Conservation (phyloP, 2,329 filamentous ascomycete genomes). For the Aspergillus fijiensis region DNA sequence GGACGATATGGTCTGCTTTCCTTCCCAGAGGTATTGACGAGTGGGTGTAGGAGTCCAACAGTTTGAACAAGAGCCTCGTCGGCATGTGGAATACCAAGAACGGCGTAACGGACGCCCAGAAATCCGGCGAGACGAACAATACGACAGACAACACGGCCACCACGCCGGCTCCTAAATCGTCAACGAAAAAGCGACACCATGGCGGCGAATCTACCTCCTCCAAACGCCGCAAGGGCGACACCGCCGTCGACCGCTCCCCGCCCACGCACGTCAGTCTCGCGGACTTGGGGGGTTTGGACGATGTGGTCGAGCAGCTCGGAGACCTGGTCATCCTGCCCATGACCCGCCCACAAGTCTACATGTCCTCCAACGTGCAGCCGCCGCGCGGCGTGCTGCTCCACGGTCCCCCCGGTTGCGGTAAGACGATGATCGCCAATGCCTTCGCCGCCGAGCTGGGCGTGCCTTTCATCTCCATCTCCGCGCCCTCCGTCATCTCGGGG, state of each 20-base stretch:
- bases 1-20: background rate
- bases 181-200: constrained; percentile 57
- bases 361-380: constrained; percentile 64
- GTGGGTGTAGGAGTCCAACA: constrained; percentile 52
- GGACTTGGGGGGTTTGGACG: constrained; percentile 75
- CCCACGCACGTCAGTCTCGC: constrained; percentile 66
- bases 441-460: constrained; percentile 73
- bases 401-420: constrained; percentile 81
- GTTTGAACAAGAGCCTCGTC: constrained; percentile 66
- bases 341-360: constrained; percentile 64
- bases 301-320: constrained; percentile 67
- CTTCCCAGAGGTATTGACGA: constrained; percentile 16
- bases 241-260: constrained; percentile 61
- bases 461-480: constrained; percentile 78
- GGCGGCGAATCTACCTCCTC: constrained; percentile 63
- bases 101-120: constrained; percentile 37
- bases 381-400: constrained; percentile 75
- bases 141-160: constrained; percentile 20
- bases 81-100: constrained; percentile 56
- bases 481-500: constrained; percentile 76
- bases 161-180: constrained; percentile 26
- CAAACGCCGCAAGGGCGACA: constrained; percentile 63
- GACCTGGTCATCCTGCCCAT: constrained; percentile 73
- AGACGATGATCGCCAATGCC: constrained; percentile 79
- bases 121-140: constrained; percentile 27